phyloP scores from a whole-genome alignment of 352 stramenopile species.

The Phytophthora pluvialis region DNA sequence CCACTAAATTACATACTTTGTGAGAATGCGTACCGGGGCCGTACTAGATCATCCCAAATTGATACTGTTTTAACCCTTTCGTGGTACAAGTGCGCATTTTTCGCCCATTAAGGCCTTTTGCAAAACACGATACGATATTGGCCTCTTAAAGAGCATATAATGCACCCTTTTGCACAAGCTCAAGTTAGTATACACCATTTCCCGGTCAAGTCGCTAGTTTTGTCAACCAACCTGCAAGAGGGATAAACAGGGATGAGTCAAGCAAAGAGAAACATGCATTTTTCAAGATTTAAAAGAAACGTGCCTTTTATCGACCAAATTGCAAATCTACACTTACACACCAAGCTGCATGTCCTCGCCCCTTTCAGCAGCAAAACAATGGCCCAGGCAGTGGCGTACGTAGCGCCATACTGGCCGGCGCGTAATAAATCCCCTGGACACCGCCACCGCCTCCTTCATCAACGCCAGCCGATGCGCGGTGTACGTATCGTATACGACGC shows the following conservation, averaged over 20 bases:
- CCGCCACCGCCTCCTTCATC: neutral
- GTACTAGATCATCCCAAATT: no score
- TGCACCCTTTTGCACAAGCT: no score
- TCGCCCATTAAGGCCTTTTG: no score
- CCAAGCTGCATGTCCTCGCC: constrained; percentile 4
- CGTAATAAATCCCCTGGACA: neutral
- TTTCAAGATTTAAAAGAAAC: no score
- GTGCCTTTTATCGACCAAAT: constrained; percentile 2
- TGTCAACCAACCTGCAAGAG: neutral
- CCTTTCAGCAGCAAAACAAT: constrained; percentile 15
- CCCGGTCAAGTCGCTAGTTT: no score
- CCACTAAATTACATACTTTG: no score
- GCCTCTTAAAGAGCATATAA: no score
- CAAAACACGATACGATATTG: no score
- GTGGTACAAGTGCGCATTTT: no score
- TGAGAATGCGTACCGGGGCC: no score
- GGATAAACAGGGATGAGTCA: neutral
- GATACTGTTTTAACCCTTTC: no score
- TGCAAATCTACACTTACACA: neutral
- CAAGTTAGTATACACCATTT: no score
- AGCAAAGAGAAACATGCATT: neutral
- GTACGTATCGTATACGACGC: constrained; percentile 20
- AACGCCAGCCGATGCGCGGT: neutral
- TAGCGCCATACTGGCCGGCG: neutral
- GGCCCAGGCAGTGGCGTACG: constrained; percentile 5